Conservation (phyloP, 192 early-diverging fungal species). For the Coemansia sp. region DNA sequence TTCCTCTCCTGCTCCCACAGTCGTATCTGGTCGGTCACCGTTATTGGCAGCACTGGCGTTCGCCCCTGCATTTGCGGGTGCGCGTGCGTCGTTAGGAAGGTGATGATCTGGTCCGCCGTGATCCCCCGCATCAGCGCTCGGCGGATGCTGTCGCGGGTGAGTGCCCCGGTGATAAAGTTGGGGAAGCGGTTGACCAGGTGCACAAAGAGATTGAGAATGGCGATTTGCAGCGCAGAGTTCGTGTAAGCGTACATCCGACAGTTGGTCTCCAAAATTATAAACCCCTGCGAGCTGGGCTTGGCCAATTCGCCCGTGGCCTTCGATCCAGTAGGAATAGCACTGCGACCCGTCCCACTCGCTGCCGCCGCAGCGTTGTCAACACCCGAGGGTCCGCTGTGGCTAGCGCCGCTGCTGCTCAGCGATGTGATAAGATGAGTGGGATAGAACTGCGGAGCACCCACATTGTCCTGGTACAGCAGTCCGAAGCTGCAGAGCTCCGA, state of each 20-base stretch:
- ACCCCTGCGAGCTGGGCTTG: slow-evolving; percentile 61
- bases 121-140: slow-evolving; percentile 84
- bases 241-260: slow-evolving; percentile 95
- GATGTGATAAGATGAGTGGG: slow-evolving; percentile 90
- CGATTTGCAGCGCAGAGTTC: slow-evolving; percentile 90
- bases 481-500: slow-evolving; percentile 87
- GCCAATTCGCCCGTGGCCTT: slow-evolving; percentile 17
- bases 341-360: background rate
- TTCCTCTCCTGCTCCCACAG: slow-evolving; percentile 97
- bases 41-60: slow-evolving; percentile 79
- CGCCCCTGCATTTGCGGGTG: slow-evolving; percentile 89
- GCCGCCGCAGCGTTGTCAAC: slow-evolving; percentile 25
- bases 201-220: slow-evolving; percentile 88
- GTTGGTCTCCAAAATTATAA: slow-evolving; percentile 94
- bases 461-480: slow-evolving; percentile 84
- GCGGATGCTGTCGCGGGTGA: slow-evolving; percentile 85
- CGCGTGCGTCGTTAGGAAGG: slow-evolving; percentile 83
- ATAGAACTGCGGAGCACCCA: slow-evolving; percentile 73
- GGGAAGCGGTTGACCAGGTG: slow-evolving; percentile 78
- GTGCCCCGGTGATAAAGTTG: slow-evolving; percentile 86
- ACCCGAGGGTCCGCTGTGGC: slow-evolving; percentile 3
- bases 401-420: slow-evolving; percentile 59
- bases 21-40: slow-evolving; percentile 92
- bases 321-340: background rate
- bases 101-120: slow-evolving; percentile 93